Evolutionary conservation across 2,329 filamentous ascomycete species (phyloP), one percentile per base, ranked within the genome.

Genomic region (Teratosphaeria zuluensis): DNA sequence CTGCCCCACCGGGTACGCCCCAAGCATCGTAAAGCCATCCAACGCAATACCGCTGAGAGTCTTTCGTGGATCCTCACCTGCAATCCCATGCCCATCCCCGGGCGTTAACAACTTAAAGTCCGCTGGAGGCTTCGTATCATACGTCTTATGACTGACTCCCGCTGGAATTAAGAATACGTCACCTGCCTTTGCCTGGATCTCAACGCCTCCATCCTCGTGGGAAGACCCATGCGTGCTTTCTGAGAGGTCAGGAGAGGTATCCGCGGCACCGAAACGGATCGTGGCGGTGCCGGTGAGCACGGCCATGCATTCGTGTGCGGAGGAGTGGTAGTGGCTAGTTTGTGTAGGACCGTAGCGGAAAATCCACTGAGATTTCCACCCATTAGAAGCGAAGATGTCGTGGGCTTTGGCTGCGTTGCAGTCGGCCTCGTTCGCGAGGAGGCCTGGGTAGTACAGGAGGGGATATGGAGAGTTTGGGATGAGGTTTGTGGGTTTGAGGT

Each of bases 131-230:
- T 56, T 65, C 0, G 79, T 72, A 33, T 78, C 63, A 61, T 76
- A 76, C 0, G 80, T 82, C 69, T 83, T 84, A 64, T 84, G 81
- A 9, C 80, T 76, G 1, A 80, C 75, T 0, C 82, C 81, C 0
- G 81, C 80, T 0, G 83, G 83, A 2, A 85, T 73, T 16, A 85
- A 70, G 61, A 85, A 84, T 0, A 84, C 80, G 63, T 85, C 83
- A 1, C 83, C 83, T 0, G 76, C 70, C 0, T 72, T 62, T 0
- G 79, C 82, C 3, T 75, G 59, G 0, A 84, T 56, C 53, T 79
- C 74, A 0, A 84, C 58, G 0, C 80, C 81, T 0, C 78, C 80
- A 0, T 73, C 66, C 61, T 84, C 81, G 24, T 63, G 24, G 30
- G 70, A 71, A 0, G 62, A 56, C 16, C 75, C 77, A 55, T 75